A percentile compares a stretch with the other conserved stretches of the same genome.
These are phyloP conservation scores for Mortierella alpina DNA, from an alignment of 192 early-diverging fungal species.

Conservation along the genomic window DNA sequence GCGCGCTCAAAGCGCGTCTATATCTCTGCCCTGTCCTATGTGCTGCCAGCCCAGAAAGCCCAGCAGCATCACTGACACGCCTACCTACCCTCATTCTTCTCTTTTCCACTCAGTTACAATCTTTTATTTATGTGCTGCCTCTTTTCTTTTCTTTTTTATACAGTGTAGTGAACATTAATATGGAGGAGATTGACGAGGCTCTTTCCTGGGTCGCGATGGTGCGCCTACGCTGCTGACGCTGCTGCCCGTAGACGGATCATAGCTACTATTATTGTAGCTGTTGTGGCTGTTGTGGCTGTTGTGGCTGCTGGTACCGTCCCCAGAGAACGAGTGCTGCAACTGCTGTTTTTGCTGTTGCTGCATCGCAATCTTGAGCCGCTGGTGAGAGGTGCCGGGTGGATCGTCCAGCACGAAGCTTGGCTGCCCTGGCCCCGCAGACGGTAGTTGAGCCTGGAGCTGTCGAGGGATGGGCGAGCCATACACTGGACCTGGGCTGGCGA, in stretches of 20 bases:
- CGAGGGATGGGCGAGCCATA: not conserved
- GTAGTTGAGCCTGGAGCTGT: not conserved
- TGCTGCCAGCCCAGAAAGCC: no score
- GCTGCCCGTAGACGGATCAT: no score
- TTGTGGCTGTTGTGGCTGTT: no score
- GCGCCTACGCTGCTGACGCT: not conserved
- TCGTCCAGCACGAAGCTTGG: constrained; percentile 21
- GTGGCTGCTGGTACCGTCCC: not conserved
- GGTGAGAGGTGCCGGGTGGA: not conserved
- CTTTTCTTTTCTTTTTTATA: no score
- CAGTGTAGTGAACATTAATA: not conserved
- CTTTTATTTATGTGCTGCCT: no score
- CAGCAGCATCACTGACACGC: no score
- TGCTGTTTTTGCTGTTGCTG: constrained; percentile 10
- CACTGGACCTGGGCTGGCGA: not conserved
- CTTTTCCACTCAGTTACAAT: no score
- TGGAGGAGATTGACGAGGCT: not conserved
- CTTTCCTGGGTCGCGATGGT: constrained; percentile 15
- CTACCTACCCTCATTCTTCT: no score
- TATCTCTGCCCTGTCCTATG: constrained; percentile 18
- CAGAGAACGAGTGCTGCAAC: not conserved
- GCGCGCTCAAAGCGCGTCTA: constrained; percentile 7
- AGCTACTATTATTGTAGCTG: no score
- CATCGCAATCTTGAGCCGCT: constrained; percentile 2
- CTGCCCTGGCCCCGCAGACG: constrained; percentile 1